Evolutionary conservation across 768 basidiomycete genomes (phyloP), one percentile per base, ranked within the genome.

Genomic region (Phlebiopsis flavidoalba): DNA sequence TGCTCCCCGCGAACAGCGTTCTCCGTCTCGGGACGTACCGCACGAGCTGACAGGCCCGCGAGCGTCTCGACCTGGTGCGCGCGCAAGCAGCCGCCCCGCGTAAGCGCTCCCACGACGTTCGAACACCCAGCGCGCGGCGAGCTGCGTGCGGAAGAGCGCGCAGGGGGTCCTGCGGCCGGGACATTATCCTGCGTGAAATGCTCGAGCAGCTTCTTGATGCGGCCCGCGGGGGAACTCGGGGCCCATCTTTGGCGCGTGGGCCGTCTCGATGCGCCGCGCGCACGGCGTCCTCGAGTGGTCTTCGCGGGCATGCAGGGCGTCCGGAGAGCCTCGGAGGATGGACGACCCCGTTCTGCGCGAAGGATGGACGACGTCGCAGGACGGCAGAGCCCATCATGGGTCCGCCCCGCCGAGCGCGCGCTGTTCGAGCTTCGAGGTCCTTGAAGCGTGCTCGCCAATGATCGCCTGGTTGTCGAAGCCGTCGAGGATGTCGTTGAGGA

Each of bases 391-490:
- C n/a, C n/a, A n/a, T n/a, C n/a, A n/a, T n/a, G n/a, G n/a, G n/a
- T n/a, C n/a, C n/a, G n/a, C n/a, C n/a, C n/a, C 82, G 62, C 88
- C 87, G 36, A 99, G 82, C 45, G 93, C 86, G 40, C 85, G n/a
- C n/a, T n/a, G n/a, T n/a, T n/a, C 78, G 66, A 93, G 79, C n/a
- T n/a, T n/a, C n/a, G 60, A 99, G 86, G 49, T 94, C 89, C 73
- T 93, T 95, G 69, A 98, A n/a, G 79, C 11, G 93, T 92, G 5
- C 87, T 75, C 19, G 82, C 80, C 90, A n/a, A 98, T 94, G 65
- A 91, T 80, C 5, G 93, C 88, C 69, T 94, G 92, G 76, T 98
- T 98, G 76, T 99, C 97, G 74, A 89, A 99, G 40, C 97, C 97
- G 60, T 94, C 91, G 62, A 99, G 82, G 66, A 97, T 95, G 75